Base-by-base conservation (phyloP, 768 basidiomycete species). In the Plicaturopsis crispa region DNA sequence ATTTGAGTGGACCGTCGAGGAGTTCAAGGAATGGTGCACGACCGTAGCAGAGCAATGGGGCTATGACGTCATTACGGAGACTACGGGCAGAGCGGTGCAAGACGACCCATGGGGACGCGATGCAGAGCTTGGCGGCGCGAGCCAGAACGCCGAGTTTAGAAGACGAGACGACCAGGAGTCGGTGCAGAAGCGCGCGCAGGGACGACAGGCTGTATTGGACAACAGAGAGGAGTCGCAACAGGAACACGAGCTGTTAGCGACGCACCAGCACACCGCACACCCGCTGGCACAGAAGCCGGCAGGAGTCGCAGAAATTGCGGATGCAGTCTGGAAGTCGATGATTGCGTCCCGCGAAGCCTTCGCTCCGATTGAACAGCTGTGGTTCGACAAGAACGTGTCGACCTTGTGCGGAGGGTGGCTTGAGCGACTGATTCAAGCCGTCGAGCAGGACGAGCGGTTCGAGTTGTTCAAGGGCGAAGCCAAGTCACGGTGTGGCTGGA, bases 1-100 rank as follows among this genome's bases (percentile, higher is more conserved):
- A 48, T 89, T 92, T 45, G 90, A 94, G 55, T 93, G 85, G 84
- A 91, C 87, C 0, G 53, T 59, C 0, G 73, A 75, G 2, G 90
- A 93, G 50, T 94, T 89, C 52, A 49, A 53, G 14, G 48, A 46
- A 12, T 85, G 81, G 76, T 89, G 87, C 50, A 45, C 57, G 8
- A 52, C 49, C 0, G 63, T 60, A 2, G 85, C 82, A 0, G 52
- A 50, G 4, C 67, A 74, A 34, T 91, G 84, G 83, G 85, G 84
- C 0, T 91, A 91, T 46, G 63, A 63, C 1, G 77, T 87, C 7
- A 65, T 76, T 19, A 53, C 75, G 8, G 61, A 68, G 4, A 72
- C 73, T 4, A 65, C 90, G 14, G 88, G 88, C 0, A 62, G 59
- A 3, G 59, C 83, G 3, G 36, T 61, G 17, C 75, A 84, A 36